Percentiles rank a stretch among this genome's conserved stretches.
phyloP scores from a whole-genome alignment of 495 filamentous ascomycete genomes.

The Trichocladium antarcticum region DNA sequence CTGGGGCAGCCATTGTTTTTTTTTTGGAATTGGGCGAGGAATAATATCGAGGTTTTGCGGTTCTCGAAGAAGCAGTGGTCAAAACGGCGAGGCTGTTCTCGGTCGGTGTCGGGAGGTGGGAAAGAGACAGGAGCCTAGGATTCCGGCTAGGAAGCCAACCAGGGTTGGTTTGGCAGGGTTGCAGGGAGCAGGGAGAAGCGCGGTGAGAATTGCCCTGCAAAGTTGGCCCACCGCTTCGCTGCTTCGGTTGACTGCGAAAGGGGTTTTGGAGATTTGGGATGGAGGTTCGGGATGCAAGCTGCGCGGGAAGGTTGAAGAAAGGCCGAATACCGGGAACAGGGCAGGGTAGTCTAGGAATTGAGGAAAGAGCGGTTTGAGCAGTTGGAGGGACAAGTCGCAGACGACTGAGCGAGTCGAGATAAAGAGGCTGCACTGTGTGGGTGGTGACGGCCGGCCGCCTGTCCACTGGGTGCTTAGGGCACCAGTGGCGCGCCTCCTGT shows the following conservation, averaged over 20 bases:
- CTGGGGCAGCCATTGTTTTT: constrained; percentile 39
- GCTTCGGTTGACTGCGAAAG: not conserved
- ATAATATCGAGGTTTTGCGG: not conserved
- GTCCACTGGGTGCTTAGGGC: not conserved
- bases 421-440: constrained; percentile 15
- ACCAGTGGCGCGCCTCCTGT: constrained; percentile 5
- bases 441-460: constrained; percentile 3
- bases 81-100: constrained; percentile 11
- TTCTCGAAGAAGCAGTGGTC: constrained; percentile 4
- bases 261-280: not conserved
- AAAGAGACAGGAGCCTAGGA: not conserved
- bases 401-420: constrained; percentile 15
- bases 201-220: constrained; percentile 10
- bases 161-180: constrained; percentile 4
- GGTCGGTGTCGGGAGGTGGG: constrained; percentile 11
- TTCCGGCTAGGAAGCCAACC: too few relatives aligned
- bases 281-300: constrained; percentile 19
- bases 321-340: constrained; percentile 27
- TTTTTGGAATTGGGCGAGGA: not conserved
- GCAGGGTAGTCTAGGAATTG: constrained; percentile 21
- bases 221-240: constrained; percentile 9
- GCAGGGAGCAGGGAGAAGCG: constrained; percentile 4
- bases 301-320: constrained; percentile 26
- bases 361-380: constrained; percentile 13
- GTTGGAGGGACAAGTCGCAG: too few relatives aligned